A percentile compares a stretch with the other conserved stretches of the same genome.
phyloP scores from a whole-genome alignment of 805 yeast species.

The Clavispora fructus region DNA sequence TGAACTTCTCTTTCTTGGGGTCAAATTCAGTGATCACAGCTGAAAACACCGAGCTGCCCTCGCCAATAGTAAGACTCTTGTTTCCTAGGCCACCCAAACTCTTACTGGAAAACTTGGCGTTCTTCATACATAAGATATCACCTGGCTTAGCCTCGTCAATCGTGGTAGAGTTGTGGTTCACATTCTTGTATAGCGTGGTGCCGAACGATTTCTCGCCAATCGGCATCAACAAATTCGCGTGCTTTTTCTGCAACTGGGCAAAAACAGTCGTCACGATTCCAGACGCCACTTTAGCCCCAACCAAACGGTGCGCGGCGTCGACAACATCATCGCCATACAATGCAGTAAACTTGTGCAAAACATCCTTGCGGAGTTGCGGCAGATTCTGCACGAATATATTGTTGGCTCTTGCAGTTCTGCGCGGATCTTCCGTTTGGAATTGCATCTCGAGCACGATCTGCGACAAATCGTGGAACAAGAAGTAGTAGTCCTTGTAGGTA shows the following conservation, averaged over 20 bases:
- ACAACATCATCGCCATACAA: constrained; percentile 49
- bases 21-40: constrained; percentile 74
- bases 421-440: constrained; percentile 52
- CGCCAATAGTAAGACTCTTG: constrained; percentile 51
- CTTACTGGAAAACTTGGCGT: constrained; percentile 69
- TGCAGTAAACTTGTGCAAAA: constrained; percentile 45
- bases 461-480: constrained; percentile 68
- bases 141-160: constrained; percentile 72
- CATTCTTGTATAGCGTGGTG: constrained; percentile 56
- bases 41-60: constrained; percentile 35
- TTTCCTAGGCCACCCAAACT: constrained; percentile 26
- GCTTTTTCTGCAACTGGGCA: constrained; percentile 8
- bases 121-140: constrained; percentile 72
- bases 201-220: constrained; percentile 72
- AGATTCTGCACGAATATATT: constrained; percentile 30
- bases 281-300: constrained; percentile 30
- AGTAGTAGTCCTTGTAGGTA: constrained; percentile 59
- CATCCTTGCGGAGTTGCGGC: constrained; percentile 42
- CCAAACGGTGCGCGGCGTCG: constrained; percentile 22
- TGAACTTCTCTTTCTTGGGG: constrained; percentile 60
- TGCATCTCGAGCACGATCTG: constrained; percentile 56
- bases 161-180: constrained; percentile 40
- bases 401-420: constrained; percentile 37
- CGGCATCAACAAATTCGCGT: constrained; percentile 37
- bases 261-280: constrained; percentile 23